Base-by-base conservation (phyloP, 345 rosid species). In the Sapria himalayana region DNA sequence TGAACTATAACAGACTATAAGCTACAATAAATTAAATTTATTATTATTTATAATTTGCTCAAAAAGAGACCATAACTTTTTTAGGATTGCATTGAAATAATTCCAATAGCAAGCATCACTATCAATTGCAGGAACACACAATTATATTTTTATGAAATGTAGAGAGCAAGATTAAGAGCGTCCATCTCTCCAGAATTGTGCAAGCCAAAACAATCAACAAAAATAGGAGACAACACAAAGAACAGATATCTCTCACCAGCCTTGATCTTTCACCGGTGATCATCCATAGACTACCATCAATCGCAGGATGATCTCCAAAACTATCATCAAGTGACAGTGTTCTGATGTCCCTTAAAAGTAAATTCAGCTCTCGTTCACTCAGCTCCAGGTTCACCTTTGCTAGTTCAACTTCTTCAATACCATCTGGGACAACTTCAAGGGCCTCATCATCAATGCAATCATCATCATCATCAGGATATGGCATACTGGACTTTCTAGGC, bases 401-500 rank as follows among this genome's bases (percentile, higher is more conserved):
- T 62, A 79, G 74, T 70, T 79, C 98, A 31, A 89, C 94, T 64
- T 89, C 98, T 64, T 79, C 82, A 50, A 76, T 93, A 47, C 95
- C 98, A 51, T 77, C 79, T 39, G 98, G 98, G 58, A 82, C 98
- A 54, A 89, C 74, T 55, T 74, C 98, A 56, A 82, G 89, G 39
- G 98, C 93, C 72, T 79, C 95, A 64, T 89, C 98, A 56, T 72
- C 95, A 55, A 89, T 70, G 66, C 82, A 94, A 43, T 76, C 95
- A 49, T 77, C 98, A 54, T 76, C 98, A 70, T 89, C 98, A 43
- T 72, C 61, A 34, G 82, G 86, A 65, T 58, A 78, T 25, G 92
- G 72, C 45, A 89, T 63, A 57, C 93, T 74, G 66, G 85, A 79
- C 65, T 69, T 76, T 46, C 82, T 78, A 54, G 95, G 95, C 86